Evolutionary conservation across 371 early-diverging fungal genomes (phyloP), one percentile per base, ranked within the genome.

Genomic region (Syncephalastrum contaminatum): DNA sequence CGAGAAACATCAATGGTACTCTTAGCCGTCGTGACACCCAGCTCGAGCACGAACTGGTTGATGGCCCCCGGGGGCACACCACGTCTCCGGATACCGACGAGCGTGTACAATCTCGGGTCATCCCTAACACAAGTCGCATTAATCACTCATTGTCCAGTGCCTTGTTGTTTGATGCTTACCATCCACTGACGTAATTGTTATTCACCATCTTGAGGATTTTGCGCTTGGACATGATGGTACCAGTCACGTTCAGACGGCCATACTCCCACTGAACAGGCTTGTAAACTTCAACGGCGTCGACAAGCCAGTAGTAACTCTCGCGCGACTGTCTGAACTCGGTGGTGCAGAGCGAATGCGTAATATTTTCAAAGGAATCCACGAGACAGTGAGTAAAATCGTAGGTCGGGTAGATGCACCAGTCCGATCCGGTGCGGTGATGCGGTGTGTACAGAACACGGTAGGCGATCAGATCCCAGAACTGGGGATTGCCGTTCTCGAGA

Each of bases 211-310:
- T 86, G 54, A 85, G 86, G 41, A 99, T 84, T 84, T 99, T 99
- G 61, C 99, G 90, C 87, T 99, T 99, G 59, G 97, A 96, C 70
- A 98, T 83, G 62, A 99, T 84, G 14, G 99, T 97, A 73, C 96
- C 92, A 51, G 96, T 91, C 53, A 99, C 87, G 67, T 93, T 97
- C 53, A 99, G 78, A 59, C 99, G 88, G 42, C 97, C 96, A 67
- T 94, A 99, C 75, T 99, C 99, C 99, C 99, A 99, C 83, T 99
- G 99, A 24, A 99, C 98, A 20, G 99, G 99, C 80, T 98, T 98
- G 83, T 99, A 99, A 0, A 99, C 83, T 63, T 97, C 97, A 41
- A 99, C 84, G 22, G 97, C 96, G 68, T 99, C 98, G 46, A 96
- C 91, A 27, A 99, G 88, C 99, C 99, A 99, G 77, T 99, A 97